Conservation (phyloP, 2,329 filamentous ascomycete genomes). For the Xylaria multiplex region DNA sequence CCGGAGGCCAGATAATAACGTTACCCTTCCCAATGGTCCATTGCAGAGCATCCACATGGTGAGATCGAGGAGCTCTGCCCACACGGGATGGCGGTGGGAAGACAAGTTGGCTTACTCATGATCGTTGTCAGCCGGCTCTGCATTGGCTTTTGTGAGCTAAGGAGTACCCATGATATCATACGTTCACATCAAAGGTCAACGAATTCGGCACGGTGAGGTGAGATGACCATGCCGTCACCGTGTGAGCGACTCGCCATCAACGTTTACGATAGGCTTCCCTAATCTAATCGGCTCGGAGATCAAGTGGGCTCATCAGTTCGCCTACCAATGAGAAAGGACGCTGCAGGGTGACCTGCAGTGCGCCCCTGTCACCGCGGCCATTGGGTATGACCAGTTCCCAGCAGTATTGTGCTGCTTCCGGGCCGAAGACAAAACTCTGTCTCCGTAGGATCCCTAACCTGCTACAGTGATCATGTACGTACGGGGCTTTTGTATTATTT, state of each 20-base stretch:
- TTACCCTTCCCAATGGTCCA: constrained; percentile 17
- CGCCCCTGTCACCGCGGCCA: constrained; percentile 20
- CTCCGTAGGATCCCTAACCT: neutral
- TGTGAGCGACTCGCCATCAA: constrained; percentile 13
- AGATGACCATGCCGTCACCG: constrained; percentile 17
- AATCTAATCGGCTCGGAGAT: constrained; percentile 15
- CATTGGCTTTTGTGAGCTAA: neutral
- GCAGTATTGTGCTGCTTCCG: constrained; percentile 4
- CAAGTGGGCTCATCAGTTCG: constrained; percentile 13
- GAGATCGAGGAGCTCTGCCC: constrained; percentile 2
- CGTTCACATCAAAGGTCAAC: constrained; percentile 14
- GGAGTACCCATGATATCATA: constrained; percentile 2
- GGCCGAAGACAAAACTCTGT: neutral
- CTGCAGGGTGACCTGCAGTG: constrained; percentile 30
- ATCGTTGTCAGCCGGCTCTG: neutral
- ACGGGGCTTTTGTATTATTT: no score
- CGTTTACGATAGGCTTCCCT: constrained; percentile 10
- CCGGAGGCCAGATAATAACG: constrained; percentile 15
- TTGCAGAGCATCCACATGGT: constrained; percentile 4
- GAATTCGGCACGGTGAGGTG: constrained; percentile 24
- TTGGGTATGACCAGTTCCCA: constrained; percentile 10
- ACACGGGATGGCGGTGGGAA: neutral
- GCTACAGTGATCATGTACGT: neutral
- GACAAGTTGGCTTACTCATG: neutral
- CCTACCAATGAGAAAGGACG: constrained; percentile 15